phyloP scores from a whole-genome alignment of 148 eudicot species.

The Rhododendron kiyosumense region DNA sequence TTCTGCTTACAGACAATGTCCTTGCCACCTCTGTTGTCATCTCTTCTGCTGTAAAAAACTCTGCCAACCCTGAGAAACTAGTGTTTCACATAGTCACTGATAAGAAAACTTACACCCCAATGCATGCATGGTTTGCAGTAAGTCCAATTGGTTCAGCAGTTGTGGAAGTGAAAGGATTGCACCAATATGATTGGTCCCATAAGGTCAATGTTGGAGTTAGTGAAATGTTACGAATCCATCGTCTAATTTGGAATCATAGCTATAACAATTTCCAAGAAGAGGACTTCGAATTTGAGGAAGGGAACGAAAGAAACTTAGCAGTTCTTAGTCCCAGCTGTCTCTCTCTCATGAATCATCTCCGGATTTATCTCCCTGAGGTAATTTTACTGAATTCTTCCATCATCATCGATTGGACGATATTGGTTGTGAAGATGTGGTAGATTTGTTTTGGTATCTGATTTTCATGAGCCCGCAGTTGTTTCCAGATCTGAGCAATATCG shows the following conservation, averaged over 20 bases:
- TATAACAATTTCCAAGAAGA: conserved; percentile 18
- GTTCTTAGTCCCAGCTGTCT: conserved; percentile 28
- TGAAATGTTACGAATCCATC: conserved; percentile 49
- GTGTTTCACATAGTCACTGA: conserved; percentile 55
- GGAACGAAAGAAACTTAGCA: conserved; percentile 17
- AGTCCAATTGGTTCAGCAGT: conserved; percentile 28
- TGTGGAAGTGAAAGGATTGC: conserved; percentile 52
- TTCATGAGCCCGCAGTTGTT: conserved; percentile 36
- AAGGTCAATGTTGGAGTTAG: conserved; percentile 36
- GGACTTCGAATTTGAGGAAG: conserved; percentile 16
- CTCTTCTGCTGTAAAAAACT: conserved; percentile 33
- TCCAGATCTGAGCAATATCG: conserved; percentile 50
- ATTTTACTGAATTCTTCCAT: not conserved
- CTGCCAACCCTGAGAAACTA: conserved; percentile 31
- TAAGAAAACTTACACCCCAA: conserved; percentile 46
- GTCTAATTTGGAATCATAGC: conserved; percentile 25
- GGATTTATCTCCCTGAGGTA: conserved; percentile 55
- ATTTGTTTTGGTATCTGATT: conserved; percentile 8
- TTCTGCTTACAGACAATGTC: conserved; percentile 47
- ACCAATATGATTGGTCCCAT: conserved; percentile 55
- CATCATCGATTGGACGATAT: conserved; percentile 6
- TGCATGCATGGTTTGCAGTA: conserved; percentile 57
- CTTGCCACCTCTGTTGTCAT: conserved; percentile 53
- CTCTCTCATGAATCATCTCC: conserved; percentile 50
- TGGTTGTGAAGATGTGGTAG: not conserved